These are phyloP conservation scores for Aspergillus aculeatinus DNA, from an alignment of 2,329 filamentous ascomycete species.

Conservation along the genomic window DNA sequence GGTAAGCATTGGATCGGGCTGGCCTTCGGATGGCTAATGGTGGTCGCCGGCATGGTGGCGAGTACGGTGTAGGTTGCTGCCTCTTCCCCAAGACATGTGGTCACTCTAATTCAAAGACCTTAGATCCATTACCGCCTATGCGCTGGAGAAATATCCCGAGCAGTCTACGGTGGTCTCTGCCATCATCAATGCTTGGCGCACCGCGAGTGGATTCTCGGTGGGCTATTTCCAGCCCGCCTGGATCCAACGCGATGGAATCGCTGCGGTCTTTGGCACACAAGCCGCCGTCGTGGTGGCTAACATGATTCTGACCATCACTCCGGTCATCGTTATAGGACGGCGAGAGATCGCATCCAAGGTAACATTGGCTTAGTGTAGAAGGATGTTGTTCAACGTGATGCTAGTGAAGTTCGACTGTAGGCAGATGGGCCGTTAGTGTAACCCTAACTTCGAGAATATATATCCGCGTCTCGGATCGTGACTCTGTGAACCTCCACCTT, in stretches of 20 bases:
- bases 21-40: slow-evolving; percentile 40
- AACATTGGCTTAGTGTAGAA: background rate
- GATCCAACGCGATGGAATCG: slow-evolving; percentile 33
- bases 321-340: slow-evolving; percentile 22
- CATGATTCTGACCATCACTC: slow-evolving; percentile 28
- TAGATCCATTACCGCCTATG: slow-evolving; percentile 38
- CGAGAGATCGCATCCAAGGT: background rate
- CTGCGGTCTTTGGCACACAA: slow-evolving; percentile 36
- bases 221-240: slow-evolving; percentile 40
- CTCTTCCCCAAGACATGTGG: background rate
- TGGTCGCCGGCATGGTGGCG: slow-evolving; percentile 37
- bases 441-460: too few relatives aligned
- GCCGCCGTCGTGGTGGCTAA: slow-evolving; percentile 30
- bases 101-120: background rate
- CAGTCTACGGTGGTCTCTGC: slow-evolving; percentile 36
- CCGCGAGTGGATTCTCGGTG: slow-evolving; percentile 39
- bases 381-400: too few relatives aligned
- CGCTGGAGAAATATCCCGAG: slow-evolving; percentile 37
- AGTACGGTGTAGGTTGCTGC: slow-evolving; percentile 33
- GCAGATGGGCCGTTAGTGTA: too few relatives aligned
- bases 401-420: too few relatives aligned
- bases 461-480: too few relatives aligned
- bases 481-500: too few relatives aligned
- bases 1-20: slow-evolving; percentile 38
- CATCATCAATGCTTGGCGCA: slow-evolving; percentile 43